phyloP scores from a whole-genome alignment of 306 rosid species.

The Leucaena leucocephala region DNA sequence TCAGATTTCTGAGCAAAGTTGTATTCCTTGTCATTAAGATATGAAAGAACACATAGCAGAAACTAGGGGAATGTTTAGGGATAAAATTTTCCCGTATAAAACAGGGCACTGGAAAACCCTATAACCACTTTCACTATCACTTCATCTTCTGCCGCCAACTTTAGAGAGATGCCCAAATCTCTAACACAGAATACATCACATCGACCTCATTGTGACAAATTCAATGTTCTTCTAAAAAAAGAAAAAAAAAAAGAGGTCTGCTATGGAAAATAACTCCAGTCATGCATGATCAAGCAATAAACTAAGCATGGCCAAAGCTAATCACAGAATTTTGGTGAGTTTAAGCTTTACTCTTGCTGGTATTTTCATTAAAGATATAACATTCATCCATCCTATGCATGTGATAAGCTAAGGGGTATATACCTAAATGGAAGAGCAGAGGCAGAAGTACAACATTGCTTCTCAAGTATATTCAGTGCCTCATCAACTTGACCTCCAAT shows the following conservation, averaged over 20 bases:
- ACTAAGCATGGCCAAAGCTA: not conserved
- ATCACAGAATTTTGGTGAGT: not conserved
- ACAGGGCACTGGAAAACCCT: not conserved
- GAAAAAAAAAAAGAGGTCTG: not conserved
- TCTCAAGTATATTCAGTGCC: constrained; percentile 58
- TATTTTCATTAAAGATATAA: not conserved
- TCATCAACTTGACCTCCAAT: constrained; percentile 71
- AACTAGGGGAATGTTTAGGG: not conserved
- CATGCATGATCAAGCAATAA: constrained; percentile 6
- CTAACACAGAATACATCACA: not conserved
- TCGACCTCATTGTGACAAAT: not conserved
- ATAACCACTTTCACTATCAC: not conserved
- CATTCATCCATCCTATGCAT: not conserved
- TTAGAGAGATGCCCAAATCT: not conserved
- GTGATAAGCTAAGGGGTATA: constrained; percentile 25
- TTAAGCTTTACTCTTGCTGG: not conserved
- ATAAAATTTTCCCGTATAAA: too few relatives aligned
- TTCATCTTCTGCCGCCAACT: not conserved
- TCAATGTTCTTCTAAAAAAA: not conserved
- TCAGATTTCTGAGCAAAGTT: too few relatives aligned
- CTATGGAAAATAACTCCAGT: not conserved
- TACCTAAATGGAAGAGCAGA: constrained; percentile 66
- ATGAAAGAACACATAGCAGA: not conserved
- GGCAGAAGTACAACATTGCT: constrained; percentile 49
- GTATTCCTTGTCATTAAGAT: too few relatives aligned